A percentile compares a stretch with the other conserved stretches of the same genome.
phyloP scores from a whole-genome alignment of 2,329 filamentous ascomycete species.

The Colletotrichum chrysophilum region DNA sequence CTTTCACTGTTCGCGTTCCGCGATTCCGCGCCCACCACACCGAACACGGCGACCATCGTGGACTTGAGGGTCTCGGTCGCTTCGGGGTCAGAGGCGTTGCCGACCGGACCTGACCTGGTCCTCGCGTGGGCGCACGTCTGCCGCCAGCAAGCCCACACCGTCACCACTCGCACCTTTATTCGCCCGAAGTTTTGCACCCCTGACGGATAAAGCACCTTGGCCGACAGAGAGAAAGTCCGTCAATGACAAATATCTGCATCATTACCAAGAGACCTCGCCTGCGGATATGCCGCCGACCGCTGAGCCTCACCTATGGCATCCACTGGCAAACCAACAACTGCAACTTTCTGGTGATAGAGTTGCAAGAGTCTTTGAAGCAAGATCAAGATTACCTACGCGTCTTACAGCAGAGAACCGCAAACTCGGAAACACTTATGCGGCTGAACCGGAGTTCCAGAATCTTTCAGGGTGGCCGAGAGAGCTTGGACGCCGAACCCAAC shows the following conservation, averaged over 20 bases:
- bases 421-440: constrained; percentile 1
- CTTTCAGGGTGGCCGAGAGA: background rate
- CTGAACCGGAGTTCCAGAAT: constrained; percentile 18
- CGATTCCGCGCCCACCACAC: background rate
- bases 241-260: constrained; percentile 9
- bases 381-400: background rate
- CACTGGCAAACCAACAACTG: background rate
- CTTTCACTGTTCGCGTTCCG: background rate
- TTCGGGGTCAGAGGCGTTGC: background rate
- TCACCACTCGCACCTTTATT: constrained; percentile 10
- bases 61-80: constrained; percentile 2
- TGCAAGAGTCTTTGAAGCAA: background rate
- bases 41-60: background rate
- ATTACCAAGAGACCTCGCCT: background rate
- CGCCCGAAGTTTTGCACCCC: constrained; percentile 8
- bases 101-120: constrained; percentile 1
- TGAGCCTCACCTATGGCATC: background rate
- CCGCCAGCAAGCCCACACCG: constrained; percentile 1
- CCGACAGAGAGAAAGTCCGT: constrained; percentile 6
- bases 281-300: background rate
- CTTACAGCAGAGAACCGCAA: background rate
- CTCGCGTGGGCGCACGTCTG: background rate
- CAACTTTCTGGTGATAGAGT: background rate
- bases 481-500: constrained; percentile 2
- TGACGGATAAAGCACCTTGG: background rate